A percentile compares a stretch with the other conserved stretches of the same genome.
Evolutionary conservation across 768 basidiomycete species (phyloP).

Genomic region (Collybia sp.): DNA sequence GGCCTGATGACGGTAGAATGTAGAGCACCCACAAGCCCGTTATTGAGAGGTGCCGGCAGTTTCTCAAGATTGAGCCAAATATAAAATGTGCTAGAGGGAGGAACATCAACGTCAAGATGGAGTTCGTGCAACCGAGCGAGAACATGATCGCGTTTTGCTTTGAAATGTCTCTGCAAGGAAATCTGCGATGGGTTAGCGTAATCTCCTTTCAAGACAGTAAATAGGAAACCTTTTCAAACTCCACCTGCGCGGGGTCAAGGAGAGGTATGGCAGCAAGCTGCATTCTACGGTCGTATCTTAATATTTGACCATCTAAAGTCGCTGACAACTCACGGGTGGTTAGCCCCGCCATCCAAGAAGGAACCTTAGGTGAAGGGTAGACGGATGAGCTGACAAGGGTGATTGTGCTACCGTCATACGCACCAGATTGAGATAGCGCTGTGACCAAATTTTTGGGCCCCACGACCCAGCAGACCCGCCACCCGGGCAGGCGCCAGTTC

Average conservation of each 20-base stretch:
- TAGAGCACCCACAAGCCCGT: constrained; percentile 60
- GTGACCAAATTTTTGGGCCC: constrained; percentile 87
- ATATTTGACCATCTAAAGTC: not conserved
- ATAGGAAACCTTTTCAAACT: constrained; percentile 69
- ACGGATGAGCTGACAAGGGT: constrained; percentile 2
- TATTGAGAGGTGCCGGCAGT: constrained; percentile 79
- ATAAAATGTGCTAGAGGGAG: constrained; percentile 86
- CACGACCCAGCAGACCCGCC: constrained; percentile 92
- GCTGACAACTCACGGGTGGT: constrained; percentile 67
- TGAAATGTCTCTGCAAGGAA: constrained; percentile 88
- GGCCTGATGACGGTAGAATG: too few relatives aligned
- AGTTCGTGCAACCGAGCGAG: constrained; percentile 75
- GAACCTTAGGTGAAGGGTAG: constrained; percentile 63
- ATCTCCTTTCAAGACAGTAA: not conserved
- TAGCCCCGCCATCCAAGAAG: constrained; percentile 93
- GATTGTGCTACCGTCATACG: not conserved
- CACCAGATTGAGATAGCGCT: constrained; percentile 86
- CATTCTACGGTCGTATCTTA: constrained; percentile 39
- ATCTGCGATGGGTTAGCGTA: constrained; percentile 30
- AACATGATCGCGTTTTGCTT: constrained; percentile 86
- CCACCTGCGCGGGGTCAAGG: constrained; percentile 65
- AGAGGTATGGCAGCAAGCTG: constrained; percentile 88
- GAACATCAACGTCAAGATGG: constrained; percentile 71
- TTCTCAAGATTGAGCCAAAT: constrained; percentile 87
- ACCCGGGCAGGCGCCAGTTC: constrained; percentile 95